Conservation (phyloP, 1,284 basidiomycete genomes). For the Abortiporus biennis region DNA sequence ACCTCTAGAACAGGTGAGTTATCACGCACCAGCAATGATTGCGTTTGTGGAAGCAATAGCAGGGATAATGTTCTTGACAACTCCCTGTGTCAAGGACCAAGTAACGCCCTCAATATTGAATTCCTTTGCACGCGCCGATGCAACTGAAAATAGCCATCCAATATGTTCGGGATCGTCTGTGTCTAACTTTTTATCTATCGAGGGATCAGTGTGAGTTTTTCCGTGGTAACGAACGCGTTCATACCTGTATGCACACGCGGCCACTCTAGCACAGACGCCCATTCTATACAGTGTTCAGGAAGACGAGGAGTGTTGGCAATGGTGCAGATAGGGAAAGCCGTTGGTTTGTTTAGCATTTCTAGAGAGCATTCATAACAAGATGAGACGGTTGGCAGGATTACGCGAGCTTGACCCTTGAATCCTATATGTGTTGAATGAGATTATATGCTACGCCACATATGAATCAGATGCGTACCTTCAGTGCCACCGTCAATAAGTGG, state of each 20-base stretch:
- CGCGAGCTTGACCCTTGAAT: constrained; percentile 97
- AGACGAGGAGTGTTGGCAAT: constrained; percentile 98
- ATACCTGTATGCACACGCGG: constrained; percentile 84
- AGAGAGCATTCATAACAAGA: constrained; percentile 99
- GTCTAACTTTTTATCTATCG: constrained; percentile 86
- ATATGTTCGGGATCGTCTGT: constrained; percentile 98
- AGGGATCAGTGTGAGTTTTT: constrained; percentile 1
- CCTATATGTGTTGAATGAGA: constrained; percentile 40
- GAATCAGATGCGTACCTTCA: constrained; percentile 59
- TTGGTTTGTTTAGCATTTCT: constrained; percentile 97
- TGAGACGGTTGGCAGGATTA: constrained; percentile 92
- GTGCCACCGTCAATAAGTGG: constrained; percentile 99
- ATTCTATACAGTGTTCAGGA: constrained; percentile 99
- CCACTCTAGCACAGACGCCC: constrained; percentile 99
- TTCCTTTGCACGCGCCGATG: constrained; percentile 77
- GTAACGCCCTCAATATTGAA: constrained; percentile 98
- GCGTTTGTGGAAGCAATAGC: constrained; percentile 97
- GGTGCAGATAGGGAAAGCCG: constrained; percentile 97
- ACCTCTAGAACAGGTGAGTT: background rate
- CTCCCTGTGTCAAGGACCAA: constrained; percentile 96
- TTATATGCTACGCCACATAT: background rate
- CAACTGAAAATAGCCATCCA: constrained; percentile 84
- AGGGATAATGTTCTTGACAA: constrained; percentile 99
- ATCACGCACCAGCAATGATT: constrained; percentile 77
- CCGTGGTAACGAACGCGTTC: constrained; percentile 10